Evolutionary conservation across 1,284 basidiomycete genomes (phyloP).

Genomic region (Cryptococcus wingfieldii): DNA sequence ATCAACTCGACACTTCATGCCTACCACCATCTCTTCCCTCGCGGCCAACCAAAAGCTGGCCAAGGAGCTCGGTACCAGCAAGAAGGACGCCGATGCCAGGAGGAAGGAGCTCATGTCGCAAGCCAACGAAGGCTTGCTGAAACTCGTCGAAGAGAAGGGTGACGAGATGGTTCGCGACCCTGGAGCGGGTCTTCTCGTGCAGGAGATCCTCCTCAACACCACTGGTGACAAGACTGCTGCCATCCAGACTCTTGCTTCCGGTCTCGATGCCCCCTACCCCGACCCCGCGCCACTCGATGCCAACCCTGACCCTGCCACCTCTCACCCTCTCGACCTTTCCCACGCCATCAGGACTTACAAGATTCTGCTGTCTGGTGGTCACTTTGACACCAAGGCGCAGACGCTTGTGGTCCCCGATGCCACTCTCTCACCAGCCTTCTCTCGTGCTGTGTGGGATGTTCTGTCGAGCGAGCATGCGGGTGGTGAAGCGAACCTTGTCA

Average conservation of each 20-base stretch:
- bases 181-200: constrained; percentile 67
- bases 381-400: constrained; percentile 64
- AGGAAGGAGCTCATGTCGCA: constrained; percentile 64
- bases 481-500: constrained; percentile 48
- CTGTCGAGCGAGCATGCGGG: constrained; percentile 49
- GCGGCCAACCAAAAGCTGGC: constrained; percentile 62
- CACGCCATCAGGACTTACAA: constrained; percentile 79
- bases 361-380: constrained; percentile 79
- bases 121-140: constrained; percentile 65
- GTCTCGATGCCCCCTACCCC: constrained; percentile 58
- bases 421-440: constrained; percentile 59
- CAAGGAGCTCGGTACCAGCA: constrained; percentile 59
- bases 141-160: constrained; percentile 61
- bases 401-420: constrained; percentile 55
- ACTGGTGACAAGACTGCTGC: constrained; percentile 71
- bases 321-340: constrained; percentile 71
- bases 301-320: constrained; percentile 34
- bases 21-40: constrained; percentile 63
- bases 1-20: constrained; percentile 73
- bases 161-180: constrained; percentile 64
- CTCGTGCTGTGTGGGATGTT: constrained; percentile 57
- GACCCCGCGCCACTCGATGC: constrained; percentile 32
- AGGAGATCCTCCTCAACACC: constrained; percentile 74
- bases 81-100: constrained; percentile 64
- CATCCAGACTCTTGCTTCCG: constrained; percentile 57